Evolutionary conservation across 768 basidiomycete genomes (phyloP).

Genomic region (Termitomyces sp.): DNA sequence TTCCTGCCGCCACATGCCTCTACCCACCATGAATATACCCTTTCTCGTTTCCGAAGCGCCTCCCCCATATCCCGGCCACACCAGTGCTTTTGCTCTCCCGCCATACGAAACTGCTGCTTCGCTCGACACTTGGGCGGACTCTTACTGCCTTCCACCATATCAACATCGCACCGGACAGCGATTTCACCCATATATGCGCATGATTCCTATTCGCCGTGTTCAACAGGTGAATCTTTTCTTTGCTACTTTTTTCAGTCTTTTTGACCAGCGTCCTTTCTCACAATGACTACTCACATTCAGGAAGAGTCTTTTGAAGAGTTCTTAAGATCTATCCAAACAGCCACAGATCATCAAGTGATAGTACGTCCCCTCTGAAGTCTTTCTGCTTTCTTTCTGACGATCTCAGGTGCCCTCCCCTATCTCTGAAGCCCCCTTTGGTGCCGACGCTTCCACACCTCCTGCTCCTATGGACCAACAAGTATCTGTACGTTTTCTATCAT

Average conservation of each 20-base stretch:
- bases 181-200: conserved; percentile 12
- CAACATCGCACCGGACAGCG: conserved; percentile 7
- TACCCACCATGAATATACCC: not conserved
- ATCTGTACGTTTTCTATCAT: not conserved
- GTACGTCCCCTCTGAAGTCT: not conserved
- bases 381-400: not conserved
- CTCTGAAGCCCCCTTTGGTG: not conserved
- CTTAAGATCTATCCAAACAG: not conserved
- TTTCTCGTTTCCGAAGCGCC: not conserved
- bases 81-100: conserved; percentile 1
- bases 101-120: conserved; percentile 6
- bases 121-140: conserved; percentile 7
- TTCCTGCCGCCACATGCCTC: not conserved
- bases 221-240: not conserved
- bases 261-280: not conserved
- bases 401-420: not conserved
- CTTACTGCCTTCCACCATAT: conserved; percentile 12
- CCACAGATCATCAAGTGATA: not conserved
- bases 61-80: not conserved
- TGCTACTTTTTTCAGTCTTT: not conserved
- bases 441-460: not conserved
- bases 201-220: not conserved
- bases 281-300: not conserved
- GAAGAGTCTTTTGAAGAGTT: not conserved
- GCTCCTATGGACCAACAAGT: not conserved